Conservation (phyloP, 2,329 filamentous ascomycete species). For the Claviceps monticola region DNA sequence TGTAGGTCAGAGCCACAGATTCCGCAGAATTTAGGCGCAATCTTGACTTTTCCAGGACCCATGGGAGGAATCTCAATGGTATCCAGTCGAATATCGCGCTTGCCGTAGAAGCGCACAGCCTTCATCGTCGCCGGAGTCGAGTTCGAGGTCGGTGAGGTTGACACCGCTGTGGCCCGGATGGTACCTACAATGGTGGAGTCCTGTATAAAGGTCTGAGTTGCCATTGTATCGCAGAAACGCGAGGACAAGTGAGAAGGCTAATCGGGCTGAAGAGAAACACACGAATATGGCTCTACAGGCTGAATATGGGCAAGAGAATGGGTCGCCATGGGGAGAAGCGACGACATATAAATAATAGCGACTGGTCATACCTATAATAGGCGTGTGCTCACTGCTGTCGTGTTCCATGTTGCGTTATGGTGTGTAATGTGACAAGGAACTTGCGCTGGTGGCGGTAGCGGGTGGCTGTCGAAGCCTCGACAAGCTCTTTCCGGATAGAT, state of each 20-base stretch:
- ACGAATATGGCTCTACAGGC: neutral
- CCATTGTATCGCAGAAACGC: neutral
- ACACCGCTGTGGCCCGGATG: slow-evolving; percentile 5
- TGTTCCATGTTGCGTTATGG: too few relatives aligned
- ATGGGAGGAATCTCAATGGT: slow-evolving; percentile 29
- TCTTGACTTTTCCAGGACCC: slow-evolving; percentile 33
- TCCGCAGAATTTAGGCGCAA: slow-evolving; percentile 27
- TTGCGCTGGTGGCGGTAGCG: neutral
- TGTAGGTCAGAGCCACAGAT: slow-evolving; percentile 31
- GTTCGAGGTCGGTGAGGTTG: neutral
- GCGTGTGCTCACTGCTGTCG: too few relatives aligned
- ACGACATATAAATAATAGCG: neutral
- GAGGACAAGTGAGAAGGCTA: neutral
- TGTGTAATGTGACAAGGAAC: too few relatives aligned
- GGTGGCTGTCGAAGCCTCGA: neutral
- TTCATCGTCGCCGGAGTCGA: slow-evolving; percentile 24
- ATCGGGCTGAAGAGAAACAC: neutral
- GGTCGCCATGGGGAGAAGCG: neutral
- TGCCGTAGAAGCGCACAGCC: slow-evolving; percentile 40
- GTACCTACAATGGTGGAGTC: slow-evolving; percentile 4
- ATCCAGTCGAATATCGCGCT: slow-evolving; percentile 40
- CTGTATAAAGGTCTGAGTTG: slow-evolving; percentile 2
- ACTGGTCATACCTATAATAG: too few relatives aligned
- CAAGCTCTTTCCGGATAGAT: neutral
- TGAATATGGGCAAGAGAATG: neutral